These are phyloP conservation scores for Chlorella sp. DNA, from an alignment of 139 green algal species.

Conservation along the genomic window DNA sequence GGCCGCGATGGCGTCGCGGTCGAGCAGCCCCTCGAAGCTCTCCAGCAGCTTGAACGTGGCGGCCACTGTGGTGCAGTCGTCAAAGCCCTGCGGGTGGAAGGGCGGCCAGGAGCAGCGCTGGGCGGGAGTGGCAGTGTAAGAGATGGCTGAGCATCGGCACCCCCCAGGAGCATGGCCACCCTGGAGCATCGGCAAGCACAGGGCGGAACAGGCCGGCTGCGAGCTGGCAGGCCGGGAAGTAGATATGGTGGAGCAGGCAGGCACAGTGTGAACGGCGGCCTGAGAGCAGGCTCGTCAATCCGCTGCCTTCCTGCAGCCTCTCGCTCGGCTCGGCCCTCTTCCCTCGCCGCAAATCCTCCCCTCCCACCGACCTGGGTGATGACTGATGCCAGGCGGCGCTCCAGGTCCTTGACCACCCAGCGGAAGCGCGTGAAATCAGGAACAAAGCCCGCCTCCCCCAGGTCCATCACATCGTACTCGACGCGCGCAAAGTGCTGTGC, in stretches of 20 bases:
- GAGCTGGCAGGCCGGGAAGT: no score
- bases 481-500: conserved; percentile 78
- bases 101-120: no score
- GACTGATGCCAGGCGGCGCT: conserved; percentile 80
- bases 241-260: no score
- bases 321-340: no score
- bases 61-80: conserved; percentile 80
- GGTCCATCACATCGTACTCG: conserved; percentile 83
- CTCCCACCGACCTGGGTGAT: conserved; percentile 71
- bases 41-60: conserved; percentile 92
- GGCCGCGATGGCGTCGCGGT: conserved; percentile 77
- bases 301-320: no score
- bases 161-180: no score
- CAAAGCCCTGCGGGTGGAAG: conserved; percentile 65
- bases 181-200: neutral
- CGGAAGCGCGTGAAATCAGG: conserved; percentile 72
- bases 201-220: no score
- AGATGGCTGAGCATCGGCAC: no score
- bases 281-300: neutral
- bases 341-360: no score
- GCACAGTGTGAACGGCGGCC: neutral
- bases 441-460: conserved; percentile 70
- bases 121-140: no score
- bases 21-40: conserved; percentile 85
- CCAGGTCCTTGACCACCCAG: conserved; percentile 73